A percentile compares a stretch with the other conserved stretches of the same genome.
These are phyloP conservation scores for Monosporascus sp. DNA, from an alignment of 2,329 filamentous ascomycete species.

Conservation along the genomic window DNA sequence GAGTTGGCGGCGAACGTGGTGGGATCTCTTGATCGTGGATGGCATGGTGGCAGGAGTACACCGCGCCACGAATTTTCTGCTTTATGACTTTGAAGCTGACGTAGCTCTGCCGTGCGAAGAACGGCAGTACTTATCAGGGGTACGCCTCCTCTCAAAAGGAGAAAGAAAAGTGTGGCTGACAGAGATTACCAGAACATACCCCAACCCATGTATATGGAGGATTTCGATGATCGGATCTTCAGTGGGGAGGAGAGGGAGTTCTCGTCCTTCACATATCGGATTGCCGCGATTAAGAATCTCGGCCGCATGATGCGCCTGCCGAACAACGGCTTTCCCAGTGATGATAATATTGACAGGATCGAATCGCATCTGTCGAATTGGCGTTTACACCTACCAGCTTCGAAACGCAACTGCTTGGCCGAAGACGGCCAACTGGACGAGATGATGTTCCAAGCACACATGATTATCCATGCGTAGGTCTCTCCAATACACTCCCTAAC, in stretches of 20 bases:
- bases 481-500: neutral
- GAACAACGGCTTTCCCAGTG: constrained; percentile 45
- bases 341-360: constrained; percentile 46
- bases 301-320: constrained; percentile 64
- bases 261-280: constrained; percentile 80
- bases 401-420: constrained; percentile 65
- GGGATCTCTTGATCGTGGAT: constrained; percentile 76
- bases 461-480: constrained; percentile 60
- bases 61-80: constrained; percentile 62
- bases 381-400: constrained; percentile 69
- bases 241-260: constrained; percentile 64
- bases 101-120: constrained; percentile 80
- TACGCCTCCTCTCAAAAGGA: constrained; percentile 30
- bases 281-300: constrained; percentile 74
- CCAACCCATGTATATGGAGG: constrained; percentile 57
- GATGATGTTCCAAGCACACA: constrained; percentile 86
- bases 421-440: constrained; percentile 72
- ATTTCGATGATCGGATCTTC: constrained; percentile 74
- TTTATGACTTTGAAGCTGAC: constrained; percentile 61
- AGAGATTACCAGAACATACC: constrained; percentile 44
- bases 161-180: constrained; percentile 3
- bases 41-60: constrained; percentile 80
- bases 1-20: constrained; percentile 85
- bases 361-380: constrained; percentile 62
- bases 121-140: constrained; percentile 57